Evolutionary conservation across 2,329 filamentous ascomycete genomes (phyloP), one percentile per base, ranked within the genome.

Genomic region (Colletotrichum spaethianum): DNA sequence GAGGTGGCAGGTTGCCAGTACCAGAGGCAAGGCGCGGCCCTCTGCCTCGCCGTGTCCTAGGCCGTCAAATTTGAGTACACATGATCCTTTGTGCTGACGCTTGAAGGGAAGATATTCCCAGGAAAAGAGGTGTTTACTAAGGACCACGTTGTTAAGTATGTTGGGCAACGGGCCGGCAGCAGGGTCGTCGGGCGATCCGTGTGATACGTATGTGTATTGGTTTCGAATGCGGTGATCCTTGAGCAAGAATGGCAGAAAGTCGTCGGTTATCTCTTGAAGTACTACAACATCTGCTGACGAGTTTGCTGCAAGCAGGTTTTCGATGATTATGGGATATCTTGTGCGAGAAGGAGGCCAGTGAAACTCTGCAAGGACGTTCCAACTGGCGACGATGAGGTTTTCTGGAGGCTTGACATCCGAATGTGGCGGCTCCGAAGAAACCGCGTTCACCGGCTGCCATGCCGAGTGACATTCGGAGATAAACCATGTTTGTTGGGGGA

Each of bases 251-350:
- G 84, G 83, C 0, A 93, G 84, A 72, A 93, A 92, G 50, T 89
- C 84, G 73, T 93, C 90, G 0, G 90, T 91, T 1, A 93, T 88
- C 79, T 93, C 91, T 77, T 93, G 86, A 6, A 93, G 83, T 3
- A 89, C 81, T 11, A 89, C 74, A 3, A 88, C 79, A 67, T 89
- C 87, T 9, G 87, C 82, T 0, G 76, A 70, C 3, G 86, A 86
- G 9, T 80, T 77, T 5, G 77, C 67, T 0, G 83, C 82, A 5
- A 89, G 76, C 2, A 89, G 78, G 67, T 84, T 88, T 8, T 78
- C 75, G 26, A 87, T 70, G 56, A 89, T 75, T 9, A 84, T 75
- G 2, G 83, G 78, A 68, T 88, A 84, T 38, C 87, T 81, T 23
- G 75, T 74, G 20, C 79, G 77, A 8, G 80, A 82, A 3, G 86